Evolutionary conservation across 805 yeast genomes (phyloP), one percentile per base, ranked within the genome.

Genomic region (Limtongozyma cylindracea): DNA sequence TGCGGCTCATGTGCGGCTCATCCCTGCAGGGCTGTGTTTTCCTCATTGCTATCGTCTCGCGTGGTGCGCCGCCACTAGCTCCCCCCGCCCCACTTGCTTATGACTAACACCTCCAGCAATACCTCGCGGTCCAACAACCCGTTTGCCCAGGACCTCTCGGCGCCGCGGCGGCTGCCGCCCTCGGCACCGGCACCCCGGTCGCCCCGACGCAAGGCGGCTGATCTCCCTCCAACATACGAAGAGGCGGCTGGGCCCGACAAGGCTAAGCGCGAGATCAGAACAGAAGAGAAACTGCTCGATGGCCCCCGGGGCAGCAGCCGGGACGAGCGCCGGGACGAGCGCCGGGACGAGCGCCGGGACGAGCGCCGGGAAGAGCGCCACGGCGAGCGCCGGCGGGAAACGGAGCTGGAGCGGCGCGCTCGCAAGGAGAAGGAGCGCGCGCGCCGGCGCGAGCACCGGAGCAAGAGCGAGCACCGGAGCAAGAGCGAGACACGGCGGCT

Each of bases 161-260:
- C n/a, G n/a, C n/a, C n/a, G n/a, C n/a, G n/a, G n/a, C n/a, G n/a
- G n/a, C n/a, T n/a, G n/a, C n/a, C n/a, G n/a, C n/a, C n/a, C n/a
- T n/a, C n/a, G n/a, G n/a, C n/a, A n/a, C n/a, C n/a, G n/a, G n/a
- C n/a, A n/a, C n/a, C n/a, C n/a, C n/a, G n/a, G n/a, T n/a, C n/a
- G n/a, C n/a, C n/a, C n/a, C n/a, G n/a, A n/a, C n/a, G n/a, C n/a
- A n/a, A n/a, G 6, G 15, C 6, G 15, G 6, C 5, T 5, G 15
- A 13, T 5, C 6, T 13, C 3, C 76, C 77, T 5, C 78, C 80
- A 6, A 52, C 77, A 0, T 69, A 70, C 34, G 74, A 67, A 30
- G 80, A 69, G 31, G 71, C 56, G 11, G 66, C 76, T 3, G 64
- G 64, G n/a, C 39, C 47, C 10, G 41, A 44, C 15, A 35, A 45